These are phyloP conservation scores for Candida morakotiae DNA, from an alignment of 805 yeast species.

Conservation along the genomic window DNA sequence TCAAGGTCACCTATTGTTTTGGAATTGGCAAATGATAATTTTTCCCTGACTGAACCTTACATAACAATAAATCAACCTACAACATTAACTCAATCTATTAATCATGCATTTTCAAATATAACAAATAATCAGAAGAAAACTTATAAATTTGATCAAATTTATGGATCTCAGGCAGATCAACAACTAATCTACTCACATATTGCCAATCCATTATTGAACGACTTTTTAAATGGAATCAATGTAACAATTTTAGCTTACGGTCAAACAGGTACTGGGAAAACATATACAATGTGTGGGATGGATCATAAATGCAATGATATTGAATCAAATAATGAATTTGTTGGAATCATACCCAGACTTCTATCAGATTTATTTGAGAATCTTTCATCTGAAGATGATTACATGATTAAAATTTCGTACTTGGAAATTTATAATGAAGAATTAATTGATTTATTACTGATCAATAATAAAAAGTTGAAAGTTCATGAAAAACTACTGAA, in stretches of 20 bases:
- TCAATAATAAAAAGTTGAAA: conserved; percentile 35
- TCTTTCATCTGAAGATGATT: conserved; percentile 46
- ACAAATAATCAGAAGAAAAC: conserved; percentile 29
- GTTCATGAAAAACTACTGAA: conserved; percentile 31
- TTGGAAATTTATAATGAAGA: conserved; percentile 88
- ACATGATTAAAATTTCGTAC: conserved; percentile 71
- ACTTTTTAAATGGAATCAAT: conserved; percentile 58
- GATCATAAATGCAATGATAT: conserved; percentile 14
- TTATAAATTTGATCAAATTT: conserved; percentile 74
- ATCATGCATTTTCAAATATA: not conserved
- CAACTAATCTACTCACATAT: conserved; percentile 58
- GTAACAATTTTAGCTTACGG: conserved; percentile 78
- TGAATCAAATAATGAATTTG: conserved; percentile 7
- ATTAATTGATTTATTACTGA: conserved; percentile 62
- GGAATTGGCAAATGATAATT: conserved; percentile 37
- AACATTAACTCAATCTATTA: conserved; percentile 4
- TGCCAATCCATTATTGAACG: conserved; percentile 69
- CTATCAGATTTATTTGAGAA: conserved; percentile 47
- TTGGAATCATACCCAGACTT: conserved; percentile 60
- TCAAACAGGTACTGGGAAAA: conserved; percentile 89
- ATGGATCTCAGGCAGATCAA: conserved; percentile 81
- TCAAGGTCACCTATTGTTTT: conserved; percentile 47
- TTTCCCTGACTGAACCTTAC: conserved; percentile 20
- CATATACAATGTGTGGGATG: conserved; percentile 63
- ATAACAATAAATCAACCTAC: conserved; percentile 11